Conservation (phyloP, 192 early-diverging fungal species). For the Spizellomyces sp. region DNA sequence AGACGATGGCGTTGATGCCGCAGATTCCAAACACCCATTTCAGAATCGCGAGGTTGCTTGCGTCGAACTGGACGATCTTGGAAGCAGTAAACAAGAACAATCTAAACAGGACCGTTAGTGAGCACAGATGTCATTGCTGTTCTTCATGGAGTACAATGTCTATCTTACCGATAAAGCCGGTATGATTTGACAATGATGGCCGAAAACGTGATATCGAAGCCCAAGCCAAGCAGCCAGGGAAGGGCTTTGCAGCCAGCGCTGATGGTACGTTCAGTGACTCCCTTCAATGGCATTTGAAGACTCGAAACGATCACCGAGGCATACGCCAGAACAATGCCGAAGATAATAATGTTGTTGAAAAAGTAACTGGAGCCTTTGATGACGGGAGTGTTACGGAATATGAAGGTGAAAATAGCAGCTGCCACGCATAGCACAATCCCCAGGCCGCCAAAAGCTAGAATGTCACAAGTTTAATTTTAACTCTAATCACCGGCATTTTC, state of each 20-base stretch:
- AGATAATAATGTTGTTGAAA: slow-evolving; percentile 30
- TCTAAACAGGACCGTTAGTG: not conserved
- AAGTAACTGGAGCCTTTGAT: slow-evolving; percentile 31
- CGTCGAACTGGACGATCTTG: slow-evolving; percentile 21
- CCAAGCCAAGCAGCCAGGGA: slow-evolving; percentile 30
- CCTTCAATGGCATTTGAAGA: slow-evolving; percentile 15
- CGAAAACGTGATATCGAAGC: slow-evolving; percentile 31
- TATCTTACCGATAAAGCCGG: slow-evolving; percentile 4
- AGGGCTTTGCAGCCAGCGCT: slow-evolving; percentile 14
- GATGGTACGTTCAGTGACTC: slow-evolving; percentile 5
- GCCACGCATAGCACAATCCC: slow-evolving; percentile 7
- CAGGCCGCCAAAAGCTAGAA: slow-evolving; percentile 7
- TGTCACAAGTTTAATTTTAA: not conserved
- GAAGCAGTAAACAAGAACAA: slow-evolving; percentile 26
- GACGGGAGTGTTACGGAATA: slow-evolving; percentile 27
- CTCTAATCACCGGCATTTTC: not conserved
- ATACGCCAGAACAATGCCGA: slow-evolving; percentile 22
- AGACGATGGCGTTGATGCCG: slow-evolving; percentile 18
- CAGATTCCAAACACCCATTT: slow-evolving; percentile 29
- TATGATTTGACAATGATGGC: slow-evolving; percentile 34
- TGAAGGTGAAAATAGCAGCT: slow-evolving; percentile 14
- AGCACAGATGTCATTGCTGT: not conserved
- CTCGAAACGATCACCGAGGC: slow-evolving; percentile 11
- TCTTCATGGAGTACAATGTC: not conserved
- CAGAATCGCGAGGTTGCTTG: slow-evolving; percentile 23